A percentile compares a stretch with the other conserved stretches of the same genome.
phyloP scores from a whole-genome alignment of 2,329 filamentous ascomycete species.

The Davidsoniella australis region DNA sequence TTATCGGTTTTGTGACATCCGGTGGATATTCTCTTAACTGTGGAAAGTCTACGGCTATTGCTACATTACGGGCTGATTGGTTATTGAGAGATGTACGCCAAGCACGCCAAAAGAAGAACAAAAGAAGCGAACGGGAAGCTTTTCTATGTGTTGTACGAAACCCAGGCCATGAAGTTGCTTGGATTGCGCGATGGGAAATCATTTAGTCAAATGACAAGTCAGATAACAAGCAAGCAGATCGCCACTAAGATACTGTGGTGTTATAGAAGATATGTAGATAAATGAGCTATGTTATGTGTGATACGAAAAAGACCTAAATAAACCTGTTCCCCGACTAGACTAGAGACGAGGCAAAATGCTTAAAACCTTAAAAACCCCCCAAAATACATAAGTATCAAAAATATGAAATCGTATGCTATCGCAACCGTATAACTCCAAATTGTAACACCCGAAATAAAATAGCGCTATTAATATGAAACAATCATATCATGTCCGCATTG shows the following conservation, averaged over 20 bases:
- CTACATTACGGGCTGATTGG: constrained; percentile 32
- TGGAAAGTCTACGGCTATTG: constrained; percentile 61
- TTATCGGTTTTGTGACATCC: constrained; percentile 81
- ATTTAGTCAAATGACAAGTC: constrained; percentile 22
- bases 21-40: constrained; percentile 67
- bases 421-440: background rate
- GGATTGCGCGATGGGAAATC: constrained; percentile 64
- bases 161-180: constrained; percentile 60
- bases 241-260: background rate
- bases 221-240: background rate
- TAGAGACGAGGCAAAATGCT: no score
- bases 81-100: background rate
- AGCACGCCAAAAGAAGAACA: constrained; percentile 14
- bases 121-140: constrained; percentile 24
- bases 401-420: background rate
- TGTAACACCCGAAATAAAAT: no score
- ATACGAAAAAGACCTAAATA: background rate
- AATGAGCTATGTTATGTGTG: background rate
- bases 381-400: background rate
- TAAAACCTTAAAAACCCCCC: no score
- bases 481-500: no score
- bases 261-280: background rate
- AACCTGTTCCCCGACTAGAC: no score
- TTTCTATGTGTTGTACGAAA: constrained; percentile 65
- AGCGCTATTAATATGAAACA: no score